These are phyloP conservation scores for Curvularia sp. DNA, from an alignment of 2,329 filamentous ascomycete genomes.

Conservation along the genomic window DNA sequence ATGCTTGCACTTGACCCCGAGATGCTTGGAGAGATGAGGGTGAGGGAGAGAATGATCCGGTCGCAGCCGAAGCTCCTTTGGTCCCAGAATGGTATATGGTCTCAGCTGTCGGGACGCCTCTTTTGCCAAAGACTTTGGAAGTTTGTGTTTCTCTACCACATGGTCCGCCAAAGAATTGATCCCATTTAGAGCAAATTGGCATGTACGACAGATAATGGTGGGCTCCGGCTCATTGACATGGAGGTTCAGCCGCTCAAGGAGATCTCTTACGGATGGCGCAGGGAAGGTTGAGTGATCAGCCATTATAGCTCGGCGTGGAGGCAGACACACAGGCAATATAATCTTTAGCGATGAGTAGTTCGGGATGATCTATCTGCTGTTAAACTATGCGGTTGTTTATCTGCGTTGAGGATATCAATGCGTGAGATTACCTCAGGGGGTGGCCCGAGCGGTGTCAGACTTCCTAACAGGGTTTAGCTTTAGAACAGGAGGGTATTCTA, in stretches of 20 bases:
- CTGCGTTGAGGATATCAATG: neutral
- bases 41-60: neutral
- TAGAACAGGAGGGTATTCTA: neutral
- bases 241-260: neutral
- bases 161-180: neutral
- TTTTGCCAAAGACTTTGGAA: neutral
- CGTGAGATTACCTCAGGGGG: neutral
- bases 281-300: neutral
- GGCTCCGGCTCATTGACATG: neutral
- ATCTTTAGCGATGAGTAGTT: neutral
- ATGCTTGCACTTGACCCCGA: too few relatives aligned
- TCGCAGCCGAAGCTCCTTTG: neutral
- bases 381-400: neutral
- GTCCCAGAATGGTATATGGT: neutral
- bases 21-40: neutral
- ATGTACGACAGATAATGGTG: neutral
- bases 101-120: neutral
- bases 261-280: neutral
- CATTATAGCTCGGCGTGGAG: neutral
- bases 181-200: neutral
- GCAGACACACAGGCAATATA: neutral
- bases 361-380: neutral
- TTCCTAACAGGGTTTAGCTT: neutral
- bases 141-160: neutral
- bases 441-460: neutral